A percentile compares a stretch with the other conserved stretches of the same genome.
Conservation (phyloP, 768 basidiomycete species). For the Amanita muscaria region DNA sequence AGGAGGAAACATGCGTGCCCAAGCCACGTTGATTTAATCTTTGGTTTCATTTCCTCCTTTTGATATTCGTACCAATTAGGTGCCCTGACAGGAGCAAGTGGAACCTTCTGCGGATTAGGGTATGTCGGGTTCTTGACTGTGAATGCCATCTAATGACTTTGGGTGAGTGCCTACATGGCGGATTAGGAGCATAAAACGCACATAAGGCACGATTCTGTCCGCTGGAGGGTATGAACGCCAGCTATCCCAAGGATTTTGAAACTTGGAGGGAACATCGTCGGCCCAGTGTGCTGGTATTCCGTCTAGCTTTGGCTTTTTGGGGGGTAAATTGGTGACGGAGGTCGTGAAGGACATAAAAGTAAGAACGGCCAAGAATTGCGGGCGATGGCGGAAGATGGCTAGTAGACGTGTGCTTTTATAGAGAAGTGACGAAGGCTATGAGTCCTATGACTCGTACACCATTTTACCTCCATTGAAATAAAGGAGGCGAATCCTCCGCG, state of each 20-base stretch:
- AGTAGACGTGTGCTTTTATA: too few relatives aligned
- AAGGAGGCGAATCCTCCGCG: too few relatives aligned
- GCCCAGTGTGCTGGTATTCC: slow-evolving; percentile 20
- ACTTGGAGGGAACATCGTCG: slow-evolving; percentile 14
- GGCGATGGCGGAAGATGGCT: too few relatives aligned
- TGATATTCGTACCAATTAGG: slow-evolving; percentile 30
- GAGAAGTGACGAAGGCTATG: too few relatives aligned
- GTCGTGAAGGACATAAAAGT: too few relatives aligned
- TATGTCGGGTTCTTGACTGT: slow-evolving; percentile 10
- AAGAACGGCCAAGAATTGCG: too few relatives aligned
- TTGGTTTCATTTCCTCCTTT: slow-evolving; percentile 19
- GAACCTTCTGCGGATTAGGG: slow-evolving; percentile 11
- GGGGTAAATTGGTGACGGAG: background rate
- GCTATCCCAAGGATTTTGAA: slow-evolving; percentile 24
- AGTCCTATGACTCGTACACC: too few relatives aligned
- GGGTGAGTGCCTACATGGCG: background rate
- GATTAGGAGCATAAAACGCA: background rate
- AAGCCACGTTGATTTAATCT: slow-evolving; percentile 45
- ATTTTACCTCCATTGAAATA: too few relatives aligned
- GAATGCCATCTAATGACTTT: slow-evolving; percentile 2
- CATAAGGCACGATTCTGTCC: slow-evolving; percentile 14
- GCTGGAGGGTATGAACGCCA: slow-evolving; percentile 14
- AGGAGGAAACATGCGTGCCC: slow-evolving; percentile 49
- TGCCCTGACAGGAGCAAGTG: slow-evolving; percentile 24
- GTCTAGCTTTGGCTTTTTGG: background rate